phyloP scores from a whole-genome alignment of 352 stramenopile genomes.

The Globisporangium cederbergense region DNA sequence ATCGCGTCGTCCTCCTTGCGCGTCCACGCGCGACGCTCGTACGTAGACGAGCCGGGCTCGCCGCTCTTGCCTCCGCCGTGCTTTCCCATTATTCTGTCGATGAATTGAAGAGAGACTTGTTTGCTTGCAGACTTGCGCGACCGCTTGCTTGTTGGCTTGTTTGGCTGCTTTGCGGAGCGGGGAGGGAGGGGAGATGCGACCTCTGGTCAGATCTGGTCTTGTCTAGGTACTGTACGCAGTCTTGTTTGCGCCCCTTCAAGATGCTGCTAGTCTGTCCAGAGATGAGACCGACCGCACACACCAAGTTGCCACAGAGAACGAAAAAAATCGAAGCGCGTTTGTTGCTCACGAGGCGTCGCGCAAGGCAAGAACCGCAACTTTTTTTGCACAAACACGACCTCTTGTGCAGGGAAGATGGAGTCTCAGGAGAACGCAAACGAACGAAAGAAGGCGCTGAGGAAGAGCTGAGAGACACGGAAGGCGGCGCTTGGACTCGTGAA shows the following conservation, averaged over 20 bases:
- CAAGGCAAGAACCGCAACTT: neutral
- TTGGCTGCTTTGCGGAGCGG: conserved; percentile 4
- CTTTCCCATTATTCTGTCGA: conserved; percentile 49
- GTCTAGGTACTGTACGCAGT: neutral
- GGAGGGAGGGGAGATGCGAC: neutral
- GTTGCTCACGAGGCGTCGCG: conserved; percentile 10
- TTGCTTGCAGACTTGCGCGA: neutral
- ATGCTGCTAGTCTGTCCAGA: neutral
- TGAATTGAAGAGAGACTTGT: neutral
- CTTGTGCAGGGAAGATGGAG: neutral
- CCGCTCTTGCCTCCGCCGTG: conserved; percentile 33
- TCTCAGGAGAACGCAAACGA: neutral
- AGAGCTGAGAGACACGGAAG: neutral
- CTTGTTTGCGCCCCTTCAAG: conserved; percentile 8
- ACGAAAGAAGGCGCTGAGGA: neutral
- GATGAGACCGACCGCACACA: neutral
- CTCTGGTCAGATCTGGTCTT: neutral
- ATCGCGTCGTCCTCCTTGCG: conserved; percentile 85
- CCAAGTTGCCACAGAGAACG: neutral
- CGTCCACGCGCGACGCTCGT: conserved; percentile 82
- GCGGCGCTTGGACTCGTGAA: conserved; percentile 6
- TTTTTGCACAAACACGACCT: neutral
- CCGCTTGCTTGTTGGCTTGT: conserved; percentile 2
- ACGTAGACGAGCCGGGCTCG: conserved; percentile 58
- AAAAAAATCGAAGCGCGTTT: conserved; percentile 5